Percentiles rank a stretch among this genome's conserved stretches.
These are phyloP conservation scores for Eragrostis nindensis DNA, from an alignment of 176 grass and related monocot species.

Conservation along the genomic window DNA sequence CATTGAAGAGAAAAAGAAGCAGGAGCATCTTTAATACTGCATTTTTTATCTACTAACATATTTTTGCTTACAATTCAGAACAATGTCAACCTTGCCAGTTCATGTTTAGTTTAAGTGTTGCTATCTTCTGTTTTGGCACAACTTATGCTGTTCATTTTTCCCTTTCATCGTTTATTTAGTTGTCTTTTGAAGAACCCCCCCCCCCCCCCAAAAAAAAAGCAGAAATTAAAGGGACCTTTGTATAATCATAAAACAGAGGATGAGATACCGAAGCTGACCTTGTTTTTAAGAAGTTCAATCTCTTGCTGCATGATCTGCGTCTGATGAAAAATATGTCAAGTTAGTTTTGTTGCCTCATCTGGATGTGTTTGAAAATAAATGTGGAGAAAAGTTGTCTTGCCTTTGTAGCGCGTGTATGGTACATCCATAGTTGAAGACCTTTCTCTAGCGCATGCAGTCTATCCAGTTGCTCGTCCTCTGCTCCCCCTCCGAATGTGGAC, in stretches of 20 bases:
- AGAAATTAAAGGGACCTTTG: background rate
- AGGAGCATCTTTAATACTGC: background rate
- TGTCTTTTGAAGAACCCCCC: background rate
- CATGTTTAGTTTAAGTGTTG: background rate
- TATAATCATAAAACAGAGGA: slow-evolving; percentile 9
- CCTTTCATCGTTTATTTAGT: background rate
- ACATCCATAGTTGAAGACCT: slow-evolving; percentile 53
- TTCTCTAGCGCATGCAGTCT: slow-evolving; percentile 49
- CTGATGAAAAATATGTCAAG: slow-evolving; percentile 33
- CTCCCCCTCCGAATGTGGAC: slow-evolving; percentile 38
- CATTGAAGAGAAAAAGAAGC: background rate
- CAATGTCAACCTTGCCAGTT: background rate
- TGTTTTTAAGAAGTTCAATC: slow-evolving; percentile 60
- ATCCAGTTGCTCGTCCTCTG: slow-evolving; percentile 43
- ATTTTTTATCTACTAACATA: background rate
- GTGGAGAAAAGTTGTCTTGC: slow-evolving; percentile 2
- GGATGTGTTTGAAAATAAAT: background rate
- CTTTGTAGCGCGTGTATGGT: slow-evolving; percentile 46
- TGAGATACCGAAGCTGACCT: slow-evolving; percentile 43
- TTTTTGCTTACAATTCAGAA: background rate
- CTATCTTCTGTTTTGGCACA: background rate
- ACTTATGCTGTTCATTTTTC: background rate
- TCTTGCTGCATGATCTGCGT: slow-evolving; percentile 68
- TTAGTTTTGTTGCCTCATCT: background rate
- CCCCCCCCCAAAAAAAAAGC: background rate